Conservation (phyloP, 225 moss, liverwort and hornwort species). For the Climacium dendroides region DNA sequence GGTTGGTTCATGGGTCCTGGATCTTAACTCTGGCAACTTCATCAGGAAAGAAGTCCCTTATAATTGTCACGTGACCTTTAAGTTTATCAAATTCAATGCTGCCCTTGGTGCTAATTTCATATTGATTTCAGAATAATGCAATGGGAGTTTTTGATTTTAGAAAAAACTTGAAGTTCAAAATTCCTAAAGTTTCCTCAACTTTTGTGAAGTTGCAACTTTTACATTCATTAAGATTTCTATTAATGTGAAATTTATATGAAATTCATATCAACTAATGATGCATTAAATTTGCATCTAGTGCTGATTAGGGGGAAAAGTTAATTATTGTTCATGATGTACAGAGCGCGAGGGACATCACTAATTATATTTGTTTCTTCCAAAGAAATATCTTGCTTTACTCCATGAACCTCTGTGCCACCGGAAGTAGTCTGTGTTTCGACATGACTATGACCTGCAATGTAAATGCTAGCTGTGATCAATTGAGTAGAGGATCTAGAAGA, state of each 20-base stretch:
- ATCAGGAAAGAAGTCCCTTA: neutral
- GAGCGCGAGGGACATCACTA: conserved; percentile 56
- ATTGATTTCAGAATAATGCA: neutral
- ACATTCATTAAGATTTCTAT: neutral
- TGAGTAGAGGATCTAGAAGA: neutral
- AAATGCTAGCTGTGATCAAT: neutral
- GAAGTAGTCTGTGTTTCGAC: neutral
- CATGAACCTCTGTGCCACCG: neutral
- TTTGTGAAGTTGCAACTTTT: neutral
- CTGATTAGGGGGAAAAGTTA: neutral
- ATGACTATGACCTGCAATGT: neutral
- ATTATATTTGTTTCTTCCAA: neutral
- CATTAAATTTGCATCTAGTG: neutral
- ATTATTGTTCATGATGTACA: neutral
- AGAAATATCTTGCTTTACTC: neutral
- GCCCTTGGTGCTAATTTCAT: neutral
- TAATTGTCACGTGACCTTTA: neutral
- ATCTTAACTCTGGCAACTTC: neutral
- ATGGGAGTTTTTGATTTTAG: neutral
- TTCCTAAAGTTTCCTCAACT: neutral
- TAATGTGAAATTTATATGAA: neutral
- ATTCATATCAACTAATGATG: neutral
- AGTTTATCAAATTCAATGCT: neutral
- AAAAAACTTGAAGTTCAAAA: neutral
- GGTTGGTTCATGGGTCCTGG: neutral